Percentiles rank a stretch among this genome's conserved stretches.
These are phyloP conservation scores for Monilinia laxa DNA, from an alignment of 2,329 filamentous ascomycete genomes.

Conservation along the genomic window DNA sequence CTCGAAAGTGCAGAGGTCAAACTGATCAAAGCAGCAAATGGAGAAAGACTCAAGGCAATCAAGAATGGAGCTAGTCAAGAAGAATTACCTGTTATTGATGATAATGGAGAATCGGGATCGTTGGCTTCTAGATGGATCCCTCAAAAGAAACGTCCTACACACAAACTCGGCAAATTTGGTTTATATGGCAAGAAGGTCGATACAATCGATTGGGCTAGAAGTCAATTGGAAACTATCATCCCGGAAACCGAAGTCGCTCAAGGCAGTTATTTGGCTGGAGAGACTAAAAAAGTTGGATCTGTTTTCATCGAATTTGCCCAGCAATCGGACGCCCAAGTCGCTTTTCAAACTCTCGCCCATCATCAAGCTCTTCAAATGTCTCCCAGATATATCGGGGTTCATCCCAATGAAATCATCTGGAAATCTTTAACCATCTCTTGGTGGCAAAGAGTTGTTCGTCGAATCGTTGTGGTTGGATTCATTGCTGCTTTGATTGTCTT, in stretches of 20 bases:
- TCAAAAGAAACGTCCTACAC: conserved; percentile 71
- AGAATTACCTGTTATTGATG: conserved; percentile 48
- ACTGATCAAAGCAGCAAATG: conserved; percentile 77
- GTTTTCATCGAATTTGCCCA: conserved; percentile 89
- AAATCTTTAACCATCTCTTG: conserved; percentile 76
- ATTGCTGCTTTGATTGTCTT: conserved; percentile 80
- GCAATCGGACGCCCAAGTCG: conserved; percentile 80
- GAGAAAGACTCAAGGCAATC: conserved; percentile 63
- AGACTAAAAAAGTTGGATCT: conserved; percentile 58
- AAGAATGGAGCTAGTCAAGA: conserved; percentile 57
- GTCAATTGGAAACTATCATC: conserved; percentile 72
- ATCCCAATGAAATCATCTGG: conserved; percentile 85
- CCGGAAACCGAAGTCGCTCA: conserved; percentile 70
- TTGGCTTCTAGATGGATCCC: conserved; percentile 74
- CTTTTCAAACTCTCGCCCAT: conserved; percentile 83
- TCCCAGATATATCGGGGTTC: conserved; percentile 79
- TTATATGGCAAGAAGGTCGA: conserved; percentile 86
- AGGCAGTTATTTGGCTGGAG: conserved; percentile 62
- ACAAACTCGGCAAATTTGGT: conserved; percentile 66
- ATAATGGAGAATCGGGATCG: conserved; percentile 66
- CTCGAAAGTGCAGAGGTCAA: conserved; percentile 86
- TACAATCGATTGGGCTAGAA: conserved; percentile 85
- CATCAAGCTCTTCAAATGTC: conserved; percentile 82
- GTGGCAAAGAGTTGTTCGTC: conserved; percentile 79
- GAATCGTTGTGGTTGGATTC: conserved; percentile 67